Conservation (phyloP, 768 basidiomycete species). For the Leccinum pellstonianum region DNA sequence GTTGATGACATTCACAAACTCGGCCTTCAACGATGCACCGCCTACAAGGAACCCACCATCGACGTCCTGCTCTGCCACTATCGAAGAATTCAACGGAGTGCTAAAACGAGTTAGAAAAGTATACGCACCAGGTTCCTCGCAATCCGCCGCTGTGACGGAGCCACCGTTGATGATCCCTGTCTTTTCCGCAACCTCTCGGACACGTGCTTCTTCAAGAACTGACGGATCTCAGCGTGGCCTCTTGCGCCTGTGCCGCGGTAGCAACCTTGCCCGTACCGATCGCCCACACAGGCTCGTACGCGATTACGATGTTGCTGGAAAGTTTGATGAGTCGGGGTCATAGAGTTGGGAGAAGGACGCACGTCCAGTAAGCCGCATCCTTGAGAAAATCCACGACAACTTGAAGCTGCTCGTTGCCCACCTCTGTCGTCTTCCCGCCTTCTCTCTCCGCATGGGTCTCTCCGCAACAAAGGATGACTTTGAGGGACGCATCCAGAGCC, state of each 20-base stretch:
- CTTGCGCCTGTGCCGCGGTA: constrained; percentile 88
- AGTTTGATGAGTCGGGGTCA: neutral
- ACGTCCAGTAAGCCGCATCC: constrained; percentile 76
- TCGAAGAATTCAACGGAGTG: neutral
- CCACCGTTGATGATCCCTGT: constrained; percentile 96
- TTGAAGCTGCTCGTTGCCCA: constrained; percentile 80
- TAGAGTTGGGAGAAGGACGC: constrained; percentile 21
- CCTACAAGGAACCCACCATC: constrained; percentile 95
- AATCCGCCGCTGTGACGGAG: constrained; percentile 87
- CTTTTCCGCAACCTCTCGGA: constrained; percentile 66
- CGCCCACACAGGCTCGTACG: constrained; percentile 99
- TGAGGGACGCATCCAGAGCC: constrained; percentile 71
- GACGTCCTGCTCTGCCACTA: constrained; percentile 77
- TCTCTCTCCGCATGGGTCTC: constrained; percentile 92
- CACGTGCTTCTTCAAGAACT: constrained; percentile 64
- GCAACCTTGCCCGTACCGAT: constrained; percentile 98
- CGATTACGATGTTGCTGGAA: constrained; percentile 83
- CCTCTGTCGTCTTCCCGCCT: constrained; percentile 66
- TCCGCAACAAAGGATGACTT: constrained; percentile 94
- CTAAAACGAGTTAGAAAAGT: neutral
- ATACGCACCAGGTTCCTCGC: constrained; percentile 76
- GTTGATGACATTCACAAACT: constrained; percentile 92
- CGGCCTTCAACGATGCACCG: constrained; percentile 96
- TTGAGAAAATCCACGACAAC: constrained; percentile 64
- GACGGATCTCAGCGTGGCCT: constrained; percentile 80